Evolutionary conservation across 2,329 filamentous ascomycete species (phyloP), one percentile per base, ranked within the genome.

Genomic region (Hypoxylon sp.): DNA sequence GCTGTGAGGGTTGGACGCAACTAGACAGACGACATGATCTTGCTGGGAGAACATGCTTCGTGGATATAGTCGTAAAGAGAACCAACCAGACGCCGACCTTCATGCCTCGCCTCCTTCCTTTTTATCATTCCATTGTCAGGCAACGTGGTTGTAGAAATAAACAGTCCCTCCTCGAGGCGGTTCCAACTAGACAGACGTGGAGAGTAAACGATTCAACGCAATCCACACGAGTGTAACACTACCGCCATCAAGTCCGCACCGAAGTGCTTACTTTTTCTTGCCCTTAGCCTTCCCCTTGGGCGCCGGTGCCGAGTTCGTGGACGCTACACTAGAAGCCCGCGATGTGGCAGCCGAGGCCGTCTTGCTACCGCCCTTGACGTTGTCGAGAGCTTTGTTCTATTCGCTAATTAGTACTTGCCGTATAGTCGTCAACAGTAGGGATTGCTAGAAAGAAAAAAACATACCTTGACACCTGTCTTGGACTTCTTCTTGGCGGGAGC

Each of bases 401-500:
- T 24, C 1, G 5, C 40, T 24, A 20, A 47, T 67, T 62, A 72
- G 63, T 17, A 53, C 48, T 7, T 8, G 20, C 15, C 8, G 38
- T n/a, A 4, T 23, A 20, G 15, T 37, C 9, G 10, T 5, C 9
- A 20, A 13, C 24, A 3, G 15, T 20, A 29, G 6, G 47, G n/a
- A 26, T 3, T 21, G 20, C 11, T 45, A 49, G 4, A 13, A 15
- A 54, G 51, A 51, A 48, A 15, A 38, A 23, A n/a, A 20, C 86
- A 73, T 81, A 95, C 92, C 85, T 96, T 96, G 60, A 92, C 89
- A 49, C 88, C 88, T 68, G 90, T 91, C 83, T 96, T 96, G 13
- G 87, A 83, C 85, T 96, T 97, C 84, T 98, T 98, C 84, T 96
- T 97, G 1, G 88, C 88, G n/a, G 92, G 92, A 1, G 87, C 87